phyloP scores from a whole-genome alignment of 169 alveolate species.

The Cryptosporidium parvum region DNA sequence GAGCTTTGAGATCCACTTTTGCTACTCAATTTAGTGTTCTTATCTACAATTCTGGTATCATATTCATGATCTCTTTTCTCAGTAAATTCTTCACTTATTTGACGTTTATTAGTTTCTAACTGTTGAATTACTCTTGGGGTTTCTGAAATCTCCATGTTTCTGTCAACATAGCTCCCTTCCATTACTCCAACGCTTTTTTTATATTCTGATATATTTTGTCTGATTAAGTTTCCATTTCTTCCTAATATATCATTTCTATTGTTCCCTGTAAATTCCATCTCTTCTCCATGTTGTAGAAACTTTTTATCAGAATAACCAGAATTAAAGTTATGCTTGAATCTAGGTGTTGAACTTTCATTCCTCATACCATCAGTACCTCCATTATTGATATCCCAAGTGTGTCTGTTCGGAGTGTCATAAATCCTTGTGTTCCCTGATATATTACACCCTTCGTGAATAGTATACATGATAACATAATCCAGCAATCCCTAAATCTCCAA shows the following conservation, averaged over 20 bases:
- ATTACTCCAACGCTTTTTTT: not conserved
- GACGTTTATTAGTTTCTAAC: not conserved
- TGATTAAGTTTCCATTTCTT: not conserved
- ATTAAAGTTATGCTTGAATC: constrained; percentile 36
- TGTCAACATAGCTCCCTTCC: not conserved
- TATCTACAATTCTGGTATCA: not conserved
- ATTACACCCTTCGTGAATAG: constrained; percentile 64
- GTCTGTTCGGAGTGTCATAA: constrained; percentile 25
- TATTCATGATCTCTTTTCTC: not conserved
- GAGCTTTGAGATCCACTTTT: constrained; percentile 3
- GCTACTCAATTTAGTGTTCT: constrained; percentile 16
- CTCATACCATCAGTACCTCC: not conserved
- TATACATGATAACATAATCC: constrained; percentile 41
- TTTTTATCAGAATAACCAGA: constrained; percentile 24
- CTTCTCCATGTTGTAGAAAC: constrained; percentile 5
- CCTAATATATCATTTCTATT: not conserved
- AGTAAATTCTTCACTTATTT: not conserved
- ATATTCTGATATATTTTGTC: not conserved
- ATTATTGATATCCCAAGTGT: constrained; percentile 11
- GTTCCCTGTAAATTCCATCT: not conserved
- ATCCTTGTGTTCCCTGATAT: not conserved
- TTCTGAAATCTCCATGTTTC: constrained; percentile 8
- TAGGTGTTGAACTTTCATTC: not conserved
- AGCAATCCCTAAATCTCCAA: not conserved
- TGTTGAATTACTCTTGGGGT: not conserved